Evolutionary conservation across 2,329 filamentous ascomycete species (phyloP), one percentile per base, ranked within the genome.

Genomic region (Talaromyces sp.): DNA sequence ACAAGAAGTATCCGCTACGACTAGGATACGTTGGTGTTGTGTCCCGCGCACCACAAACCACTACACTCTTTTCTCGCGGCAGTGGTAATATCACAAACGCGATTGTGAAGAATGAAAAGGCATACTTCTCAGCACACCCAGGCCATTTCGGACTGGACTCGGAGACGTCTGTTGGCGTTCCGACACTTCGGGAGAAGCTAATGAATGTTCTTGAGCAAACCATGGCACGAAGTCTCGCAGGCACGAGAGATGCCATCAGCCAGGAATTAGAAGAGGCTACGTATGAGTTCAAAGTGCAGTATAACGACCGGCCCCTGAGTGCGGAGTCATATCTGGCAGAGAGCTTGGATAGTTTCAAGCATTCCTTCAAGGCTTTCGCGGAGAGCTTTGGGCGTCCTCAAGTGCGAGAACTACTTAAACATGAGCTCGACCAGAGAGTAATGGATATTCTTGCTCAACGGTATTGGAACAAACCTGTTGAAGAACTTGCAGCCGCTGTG

Each of bases 201-300:
- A 99, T 99, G 94, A 89, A 93, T 69, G 93, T 98, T 43, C 85
- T 99, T 43, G 95, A 99, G 77, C 91, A 97, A 73, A 97, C 93
- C 3, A 99, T 99, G 96, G 94, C 94, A 33, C 88, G 91, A 39
- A 97, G 92, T 72, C 83, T 99, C 63, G 91, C 95, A 71, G 88
- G 88, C 63, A 99, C 95, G 3, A 91, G 91, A 71, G 92, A 97
- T 74, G 92, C 93, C 10, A 97, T 99, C 69, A 90, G 90, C 67
- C 92, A 97, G 75, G 95, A 99, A 77, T 86, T 99, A 0, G 94
- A 97, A 73, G 95, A 99, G 78, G 93, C 95, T 3, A 94, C 92
- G 0, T 99, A 99, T 74, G 94, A 99, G 78, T 99, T 97, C 84
- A 99, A 99, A 77, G 95, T 99, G 5, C 96, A 99, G 77, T 99